Base-by-base conservation (phyloP, 331 rosid species). In the Dryas integrifolia region DNA sequence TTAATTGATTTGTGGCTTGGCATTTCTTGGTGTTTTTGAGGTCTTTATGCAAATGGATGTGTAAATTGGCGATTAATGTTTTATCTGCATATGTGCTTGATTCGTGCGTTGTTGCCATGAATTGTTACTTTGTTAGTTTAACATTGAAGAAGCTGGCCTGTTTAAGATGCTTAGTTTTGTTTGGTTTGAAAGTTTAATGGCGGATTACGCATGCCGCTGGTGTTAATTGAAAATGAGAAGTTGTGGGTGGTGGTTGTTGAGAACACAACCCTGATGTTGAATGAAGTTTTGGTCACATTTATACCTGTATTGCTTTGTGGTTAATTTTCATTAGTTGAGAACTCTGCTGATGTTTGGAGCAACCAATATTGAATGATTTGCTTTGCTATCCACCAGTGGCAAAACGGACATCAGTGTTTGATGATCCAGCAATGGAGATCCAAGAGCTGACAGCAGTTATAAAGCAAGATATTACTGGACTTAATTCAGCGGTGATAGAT, bases 401-500 rank as follows among this genome's bases (percentile, higher is more conserved):
- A 5, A 92, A 90, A 81, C 87, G 96, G 85, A 92, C 87, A 61
- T 90, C 97, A 66, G 92, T 88, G 76, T 92, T 90, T 52, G 96
- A 88, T 61, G 98, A 92, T 73, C 97, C 97, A 0, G 86, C 92
- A 0, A 80, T 87, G 90, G 97, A 92, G 76, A 92, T 90, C 77
- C 97, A 90, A 80, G 98, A 92, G 84, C 83, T 90, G 57, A 92
- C 98, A 3, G 77, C 90, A 60, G 86, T 90, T 48, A 90, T 92
- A 15, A 92, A 92, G 81, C 97, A 92, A 67, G 97, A 92, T 72
- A 92, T 90, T 52, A 92, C 96, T 45, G 91, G 97, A 2, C 73
- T 92, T 78, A 92, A 92, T 79, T 92, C 97, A 35, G 97, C 96
- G 6, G 89, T 90, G 47, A 92, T 92, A 46, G 96, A 90, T 77